These are phyloP conservation scores for Candida orba DNA, from an alignment of 805 yeast species.

Conservation along the genomic window DNA sequence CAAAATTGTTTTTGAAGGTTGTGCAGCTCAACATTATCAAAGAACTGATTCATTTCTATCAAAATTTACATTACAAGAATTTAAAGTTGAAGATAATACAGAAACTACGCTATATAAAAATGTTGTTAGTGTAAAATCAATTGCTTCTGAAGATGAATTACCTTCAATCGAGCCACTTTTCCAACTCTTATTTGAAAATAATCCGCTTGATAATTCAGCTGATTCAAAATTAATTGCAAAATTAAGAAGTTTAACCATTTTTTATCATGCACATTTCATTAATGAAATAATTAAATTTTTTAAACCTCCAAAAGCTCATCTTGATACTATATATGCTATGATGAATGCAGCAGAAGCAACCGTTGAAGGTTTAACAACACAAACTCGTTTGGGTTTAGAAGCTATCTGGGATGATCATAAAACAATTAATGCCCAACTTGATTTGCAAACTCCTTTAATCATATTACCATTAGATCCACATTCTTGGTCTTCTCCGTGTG, in stretches of 20 bases:
- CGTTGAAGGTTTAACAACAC: constrained; percentile 82
- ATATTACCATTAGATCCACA: constrained; percentile 79
- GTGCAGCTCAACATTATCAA: constrained; percentile 63
- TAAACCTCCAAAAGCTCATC: constrained; percentile 77
- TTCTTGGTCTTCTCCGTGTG: constrained; percentile 79
- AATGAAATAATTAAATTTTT: constrained; percentile 73
- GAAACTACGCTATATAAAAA: constrained; percentile 74
- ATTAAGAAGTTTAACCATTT: constrained; percentile 80
- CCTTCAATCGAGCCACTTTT: constrained; percentile 58
- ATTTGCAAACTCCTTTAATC: constrained; percentile 88
- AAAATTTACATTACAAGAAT: constrained; percentile 69
- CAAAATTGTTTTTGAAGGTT: constrained; percentile 76
- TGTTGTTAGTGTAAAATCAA: constrained; percentile 74
- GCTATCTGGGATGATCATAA: constrained; percentile 93
- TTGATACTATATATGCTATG: constrained; percentile 83
- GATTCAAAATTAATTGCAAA: constrained; percentile 71
- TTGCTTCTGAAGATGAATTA: constrained; percentile 33
- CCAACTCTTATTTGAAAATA: constrained; percentile 71
- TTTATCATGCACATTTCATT: constrained; percentile 78
- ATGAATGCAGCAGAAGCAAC: constrained; percentile 94
- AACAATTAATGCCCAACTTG: constrained; percentile 77
- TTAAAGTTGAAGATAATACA: constrained; percentile 84
- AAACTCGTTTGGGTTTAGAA: constrained; percentile 86
- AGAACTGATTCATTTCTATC: constrained; percentile 73
- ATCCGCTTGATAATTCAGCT: constrained; percentile 79